Evolutionary conservation across 441 rosid genomes (phyloP).

Genomic region (Populus hybrid): DNA sequence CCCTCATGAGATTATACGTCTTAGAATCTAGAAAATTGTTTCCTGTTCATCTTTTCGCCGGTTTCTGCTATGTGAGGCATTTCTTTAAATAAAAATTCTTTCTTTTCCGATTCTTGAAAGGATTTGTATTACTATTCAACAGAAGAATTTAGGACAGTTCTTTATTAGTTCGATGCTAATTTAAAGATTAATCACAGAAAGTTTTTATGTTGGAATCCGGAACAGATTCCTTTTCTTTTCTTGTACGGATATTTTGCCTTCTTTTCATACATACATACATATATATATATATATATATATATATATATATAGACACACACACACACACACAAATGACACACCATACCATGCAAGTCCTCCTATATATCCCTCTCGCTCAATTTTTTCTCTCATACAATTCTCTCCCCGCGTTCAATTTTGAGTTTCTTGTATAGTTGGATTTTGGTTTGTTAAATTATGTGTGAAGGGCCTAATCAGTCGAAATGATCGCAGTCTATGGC

Average conservation of each 20-base stretch:
- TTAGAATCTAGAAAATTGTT: neutral
- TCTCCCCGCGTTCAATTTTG: neutral
- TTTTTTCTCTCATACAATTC: neutral
- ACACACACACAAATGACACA: too few species aligned
- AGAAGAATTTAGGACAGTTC: neutral
- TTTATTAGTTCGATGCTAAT: neutral
- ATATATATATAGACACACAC: too few species aligned
- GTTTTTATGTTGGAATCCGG: neutral
- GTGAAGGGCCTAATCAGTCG: neutral
- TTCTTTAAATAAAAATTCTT: neutral
- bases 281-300: too few species aligned
- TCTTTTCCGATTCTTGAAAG: neutral
- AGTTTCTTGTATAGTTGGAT: neutral
- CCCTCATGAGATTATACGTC: too few species aligned
- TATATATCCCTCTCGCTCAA: too few species aligned
- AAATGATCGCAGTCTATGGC: neutral
- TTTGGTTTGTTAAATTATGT: neutral
- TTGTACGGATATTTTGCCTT: neutral
- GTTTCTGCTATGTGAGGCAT: neutral
- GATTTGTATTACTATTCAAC: neutral
- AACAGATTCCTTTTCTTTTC: constrained; percentile 5
- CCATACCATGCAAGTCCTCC: too few species aligned
- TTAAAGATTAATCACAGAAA: neutral
- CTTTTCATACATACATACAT: neutral
- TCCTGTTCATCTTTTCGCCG: neutral